Base-by-base conservation (phyloP, 805 yeast genomes). In the Isabelozyma heimii region DNA sequence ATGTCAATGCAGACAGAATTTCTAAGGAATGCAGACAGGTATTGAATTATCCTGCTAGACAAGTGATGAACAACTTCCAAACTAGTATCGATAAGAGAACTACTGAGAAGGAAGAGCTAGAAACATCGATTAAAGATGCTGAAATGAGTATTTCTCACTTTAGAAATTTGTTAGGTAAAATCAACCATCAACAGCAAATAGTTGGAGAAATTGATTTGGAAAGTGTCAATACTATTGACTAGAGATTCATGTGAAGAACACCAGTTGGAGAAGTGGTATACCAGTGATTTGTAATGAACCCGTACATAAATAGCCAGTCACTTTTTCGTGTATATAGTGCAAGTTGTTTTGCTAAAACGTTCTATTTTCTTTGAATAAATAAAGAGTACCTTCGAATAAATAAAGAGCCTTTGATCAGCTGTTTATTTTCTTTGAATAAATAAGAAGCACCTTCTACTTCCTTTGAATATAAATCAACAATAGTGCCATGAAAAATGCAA, bases 11-110 rank as follows among this genome's bases (percentile, higher is more conserved):
- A 0, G 79, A 77, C 43, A 77, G 99, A 51, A 80, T 94, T 7
- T 76, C 96, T 0, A 83, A 81, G 55, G 98, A 92, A 62, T 88
- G 90, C 49, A 76, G 94, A 27, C 83, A 83, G 56, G 97, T 94
- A 2, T 73, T 94, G 58, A 82, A 80, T 59, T 84, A 77, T 59
- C 98, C 98, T 5, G 79, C 89, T 0, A 83, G 90, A 54, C 97
- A 91, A 59, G 89, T 94, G 5, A 80, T 86, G 56, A 79, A 81
- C 41, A 80, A 81, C 42, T 81, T 87, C 67, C 91, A 87, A 56
- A 70, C 83, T 0, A 66, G 80, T 43, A 75, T 89, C 38, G 94
- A 88, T 53, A 76, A 79, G 56, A 78, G 83, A 50, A 76, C 78
- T 13, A 66, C 75, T 3, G 80, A 82, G 61, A 83, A 87, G 61